Base-by-base conservation (phyloP, 2,329 filamentous ascomycete species). In the Didymella arachidicola region DNA sequence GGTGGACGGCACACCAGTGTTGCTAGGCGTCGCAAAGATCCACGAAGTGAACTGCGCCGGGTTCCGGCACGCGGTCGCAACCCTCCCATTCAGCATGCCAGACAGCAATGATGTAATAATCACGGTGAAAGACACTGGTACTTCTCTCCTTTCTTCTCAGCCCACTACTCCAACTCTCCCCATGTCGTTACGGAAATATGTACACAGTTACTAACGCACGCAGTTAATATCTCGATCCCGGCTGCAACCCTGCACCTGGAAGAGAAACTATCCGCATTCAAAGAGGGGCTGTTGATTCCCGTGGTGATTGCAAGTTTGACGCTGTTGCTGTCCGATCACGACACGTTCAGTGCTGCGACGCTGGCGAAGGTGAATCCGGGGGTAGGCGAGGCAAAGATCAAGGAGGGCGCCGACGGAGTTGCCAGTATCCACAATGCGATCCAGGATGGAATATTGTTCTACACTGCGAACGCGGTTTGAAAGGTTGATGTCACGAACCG, bases 351-450 rank as follows among this genome's bases (percentile, higher is more conserved):
- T 39, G 59, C 53, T 8, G 62, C 59, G 16, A 51, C 50, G 8
- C 41, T 61, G 44, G 50, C 50, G 39, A 64, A 64, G 22, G 47
- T 57, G 22, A 50, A 62, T 47, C 49, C 47, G 0, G 48, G 51
- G 6, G 53, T 65, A 4, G 46, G 53, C 1, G 38, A 52, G 19
- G 55, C 55, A 25, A 65, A 66, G 55, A 48, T 53, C 12, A 26
- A 42, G n/a, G 53, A 64, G 38, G 64, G 59, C 1, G 36, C 26
- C 1, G 62, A 58, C 19, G 66, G 61, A 3, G 59, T 65, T 11
- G 52, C 45, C 22, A 68, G 64, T 39, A 68, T 67, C 19, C 64
- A 65, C 30, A 43, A 62, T 53, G 64, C 55, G 11, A 67, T 67
- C 41, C 57, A 61, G 42, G 39, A 55, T 29, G 57, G 59, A 7